phyloP scores from a whole-genome alignment of 768 basidiomycete genomes.

The Pholiota microspora region DNA sequence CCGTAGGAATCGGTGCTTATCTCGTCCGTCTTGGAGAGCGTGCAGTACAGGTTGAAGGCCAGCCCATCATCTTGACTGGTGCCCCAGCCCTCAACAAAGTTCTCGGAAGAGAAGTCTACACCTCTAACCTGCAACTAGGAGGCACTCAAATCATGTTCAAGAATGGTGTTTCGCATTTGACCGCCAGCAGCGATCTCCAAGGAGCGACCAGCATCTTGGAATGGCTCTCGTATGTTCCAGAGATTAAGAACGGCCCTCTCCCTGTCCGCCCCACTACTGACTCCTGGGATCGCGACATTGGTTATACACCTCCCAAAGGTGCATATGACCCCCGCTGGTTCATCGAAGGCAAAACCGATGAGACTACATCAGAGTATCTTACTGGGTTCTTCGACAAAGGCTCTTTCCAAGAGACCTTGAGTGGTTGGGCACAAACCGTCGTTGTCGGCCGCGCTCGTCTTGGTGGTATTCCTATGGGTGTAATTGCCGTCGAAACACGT shows the following conservation, averaged over 20 bases:
- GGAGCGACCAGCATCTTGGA: conserved; percentile 92
- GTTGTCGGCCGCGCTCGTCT: conserved; percentile 95
- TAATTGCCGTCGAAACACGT: conserved; percentile 97
- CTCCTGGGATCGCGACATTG: conserved; percentile 90
- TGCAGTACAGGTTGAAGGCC: conserved; percentile 97
- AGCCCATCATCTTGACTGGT: conserved; percentile 98
- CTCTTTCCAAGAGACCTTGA: conserved; percentile 98
- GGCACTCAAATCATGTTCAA: conserved; percentile 99
- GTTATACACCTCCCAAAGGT: conserved; percentile 88
- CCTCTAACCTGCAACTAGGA: conserved; percentile 96
- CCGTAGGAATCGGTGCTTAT: conserved; percentile 98
- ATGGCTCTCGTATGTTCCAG: conserved; percentile 94
- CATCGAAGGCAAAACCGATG: conserved; percentile 92
- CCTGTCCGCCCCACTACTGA: conserved; percentile 77
- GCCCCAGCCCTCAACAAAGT: conserved; percentile 98
- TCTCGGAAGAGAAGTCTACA: conserved; percentile 97
- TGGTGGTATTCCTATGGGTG: conserved; percentile 95
- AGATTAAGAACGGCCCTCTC: conserved; percentile 72
- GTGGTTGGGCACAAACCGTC: conserved; percentile 99
- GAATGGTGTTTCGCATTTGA: conserved; percentile 97
- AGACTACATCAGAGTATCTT: conserved; percentile 70
- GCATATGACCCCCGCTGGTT: conserved; percentile 98
- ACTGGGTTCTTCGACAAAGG: conserved; percentile 96
- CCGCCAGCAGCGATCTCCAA: conserved; percentile 92
- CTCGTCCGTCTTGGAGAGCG: conserved; percentile 97